A percentile compares a stretch with the other conserved stretches of the same genome.
Evolutionary conservation across 768 basidiomycete species (phyloP).

Genomic region (Mycena sanguinolenta): DNA sequence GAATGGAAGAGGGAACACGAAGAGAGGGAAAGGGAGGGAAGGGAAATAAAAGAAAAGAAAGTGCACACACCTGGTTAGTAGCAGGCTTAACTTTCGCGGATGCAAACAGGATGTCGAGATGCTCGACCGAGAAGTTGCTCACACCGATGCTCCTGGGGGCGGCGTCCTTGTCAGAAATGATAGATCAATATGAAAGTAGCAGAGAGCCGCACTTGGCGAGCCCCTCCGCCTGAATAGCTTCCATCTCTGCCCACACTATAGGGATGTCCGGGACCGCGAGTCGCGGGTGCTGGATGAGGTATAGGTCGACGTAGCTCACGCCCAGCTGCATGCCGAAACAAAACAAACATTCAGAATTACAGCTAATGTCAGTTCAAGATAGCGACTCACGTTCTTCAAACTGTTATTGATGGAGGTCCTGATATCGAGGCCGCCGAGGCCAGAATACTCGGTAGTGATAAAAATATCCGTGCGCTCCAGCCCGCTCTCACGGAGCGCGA

Average conservation of each 20-base stretch:
- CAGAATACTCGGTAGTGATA: constrained; percentile 76
- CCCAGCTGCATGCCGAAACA: constrained; percentile 71
- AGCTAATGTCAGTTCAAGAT: too few species aligned
- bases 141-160: constrained; percentile 76
- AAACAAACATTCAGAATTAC: not conserved
- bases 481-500: constrained; percentile 63
- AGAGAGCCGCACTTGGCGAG: constrained; percentile 50
- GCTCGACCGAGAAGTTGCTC: constrained; percentile 70
- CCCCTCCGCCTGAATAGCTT: constrained; percentile 62
- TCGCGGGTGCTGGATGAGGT: constrained; percentile 72
- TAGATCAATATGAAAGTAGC: too few species aligned
- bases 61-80: constrained; percentile 69
- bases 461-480: constrained; percentile 60
- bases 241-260: constrained; percentile 68
- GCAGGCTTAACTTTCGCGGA: constrained; percentile 69
- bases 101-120: constrained; percentile 67
- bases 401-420: constrained; percentile 69
- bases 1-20: too few species aligned
- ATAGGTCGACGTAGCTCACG: constrained; percentile 73
- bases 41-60: too few species aligned
- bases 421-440: constrained; percentile 63
- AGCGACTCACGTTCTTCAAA: constrained; percentile 63
- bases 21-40: too few species aligned
- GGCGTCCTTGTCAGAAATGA: not conserved
- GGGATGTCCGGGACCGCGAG: constrained; percentile 50